Base-by-base conservation (phyloP, 345 rosid species). In the Arabis alpina region DNA sequence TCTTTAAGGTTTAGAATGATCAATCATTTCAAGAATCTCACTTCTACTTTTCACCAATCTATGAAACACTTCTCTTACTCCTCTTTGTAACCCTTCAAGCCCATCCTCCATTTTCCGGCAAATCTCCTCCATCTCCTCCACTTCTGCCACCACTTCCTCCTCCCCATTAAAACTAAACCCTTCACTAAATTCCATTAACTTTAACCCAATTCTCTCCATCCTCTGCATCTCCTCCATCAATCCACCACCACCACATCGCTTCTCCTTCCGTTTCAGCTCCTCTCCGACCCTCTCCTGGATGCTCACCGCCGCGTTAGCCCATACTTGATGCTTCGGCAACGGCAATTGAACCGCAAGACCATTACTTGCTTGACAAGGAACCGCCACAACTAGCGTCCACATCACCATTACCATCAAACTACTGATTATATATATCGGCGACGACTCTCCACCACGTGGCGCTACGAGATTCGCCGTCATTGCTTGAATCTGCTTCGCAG, bases 181-280 rank as follows among this genome's bases (percentile, higher is more conserved):
- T 39, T 85, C 96, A 0, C 82, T 56, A n/a, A 91, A 89, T 9
- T 89, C 99, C 15, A 85, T 72, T 67, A 91, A 64, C 36, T 60
- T 72, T 41, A 80, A 84, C n/a, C 79, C 95, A 56, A 86, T 32
- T 71, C 60, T 90, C 84, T 94, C 97, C 90, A 91, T 75, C 80
- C 75, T 85, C 80, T 83, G 89, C 87, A 88, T 76, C 82, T 91
- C 98, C 43, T 85, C 96, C 40, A 87, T 78, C 84, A 89, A 61
- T 14, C 98, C 98, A 2, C 83, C 81, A 0, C 63, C 72, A 54
- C 66, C 68, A 6, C 87, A 80, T 19, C 85, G 82, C 77, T 86
- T 91, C 83, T 94, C 98, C 74, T 88, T 91, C 85, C 71, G 81
- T 81, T 85, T 94, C 92, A 93, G 82, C 74, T 89, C 99, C 65